These are phyloP conservation scores for Penicillium chermesinum DNA, from an alignment of 495 filamentous ascomycete genomes.

Conservation along the genomic window DNA sequence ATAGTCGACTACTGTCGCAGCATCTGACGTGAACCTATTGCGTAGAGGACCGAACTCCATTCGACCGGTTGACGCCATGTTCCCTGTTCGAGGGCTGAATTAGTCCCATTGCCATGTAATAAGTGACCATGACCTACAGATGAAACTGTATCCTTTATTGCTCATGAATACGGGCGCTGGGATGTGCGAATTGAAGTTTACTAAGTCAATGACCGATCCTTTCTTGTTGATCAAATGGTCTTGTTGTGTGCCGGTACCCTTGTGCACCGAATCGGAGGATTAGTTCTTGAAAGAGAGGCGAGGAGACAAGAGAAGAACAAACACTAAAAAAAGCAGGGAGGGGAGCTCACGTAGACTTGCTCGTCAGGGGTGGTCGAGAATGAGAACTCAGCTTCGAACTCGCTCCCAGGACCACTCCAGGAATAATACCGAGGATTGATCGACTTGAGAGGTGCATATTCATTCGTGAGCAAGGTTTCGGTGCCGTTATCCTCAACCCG, in stretches of 20 bases:
- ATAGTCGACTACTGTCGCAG: conserved; percentile 26
- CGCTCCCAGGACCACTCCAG: conserved; percentile 21
- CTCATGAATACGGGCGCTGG: conserved; percentile 26
- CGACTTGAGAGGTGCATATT: conserved; percentile 30
- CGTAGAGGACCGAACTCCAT: conserved; percentile 26
- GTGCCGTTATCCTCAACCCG: conserved; percentile 20
- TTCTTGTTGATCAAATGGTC: conserved; percentile 28
- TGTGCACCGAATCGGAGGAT: background rate
- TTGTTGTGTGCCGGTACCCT: conserved; percentile 27
- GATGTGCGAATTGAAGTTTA: conserved; percentile 28
- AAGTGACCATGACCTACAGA: conserved; percentile 10
- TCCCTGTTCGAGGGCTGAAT: conserved; percentile 8
- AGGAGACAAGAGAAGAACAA: too few species aligned
- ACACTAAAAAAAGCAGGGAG: background rate
- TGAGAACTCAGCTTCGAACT: conserved; percentile 25
- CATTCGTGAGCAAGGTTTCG: conserved; percentile 25
- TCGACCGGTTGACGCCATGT: conserved; percentile 24
- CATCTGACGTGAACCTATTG: conserved; percentile 19
- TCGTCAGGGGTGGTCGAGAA: conserved; percentile 26
- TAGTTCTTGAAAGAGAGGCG: background rate
- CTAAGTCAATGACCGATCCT: conserved; percentile 20
- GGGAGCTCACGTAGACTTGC: conserved; percentile 16
- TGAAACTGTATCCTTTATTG: conserved; percentile 25
- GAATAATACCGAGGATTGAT: conserved; percentile 26
- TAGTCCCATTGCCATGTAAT: too few species aligned